Evolutionary conservation across 768 basidiomycete genomes (phyloP).

Genomic region (Mrakia hoshinonis): DNA sequence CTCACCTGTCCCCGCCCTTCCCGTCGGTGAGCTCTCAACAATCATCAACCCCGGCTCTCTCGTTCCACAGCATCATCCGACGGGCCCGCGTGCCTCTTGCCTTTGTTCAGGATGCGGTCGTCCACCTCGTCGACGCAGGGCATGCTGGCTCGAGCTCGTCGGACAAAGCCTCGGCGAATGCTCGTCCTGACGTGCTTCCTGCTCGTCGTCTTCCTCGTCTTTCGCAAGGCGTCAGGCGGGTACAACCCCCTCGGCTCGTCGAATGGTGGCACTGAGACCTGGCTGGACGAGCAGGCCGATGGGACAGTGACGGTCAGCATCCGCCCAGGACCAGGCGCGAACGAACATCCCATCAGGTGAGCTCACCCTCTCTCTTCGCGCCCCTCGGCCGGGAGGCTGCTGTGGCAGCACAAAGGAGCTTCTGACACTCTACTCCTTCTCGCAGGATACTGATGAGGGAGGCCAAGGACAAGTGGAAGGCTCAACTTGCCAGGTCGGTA

Average conservation of each 20-base stretch:
- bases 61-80: not conserved
- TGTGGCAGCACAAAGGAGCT: not conserved
- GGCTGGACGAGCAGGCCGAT: not conserved
- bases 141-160: too few relatives aligned
- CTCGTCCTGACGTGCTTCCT: not conserved
- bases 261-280: too few relatives aligned
- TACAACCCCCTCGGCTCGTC: not conserved
- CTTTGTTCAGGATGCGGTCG: not conserved
- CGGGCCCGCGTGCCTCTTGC: too few relatives aligned
- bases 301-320: not conserved
- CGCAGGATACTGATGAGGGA: too few relatives aligned
- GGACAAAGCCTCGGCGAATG: not conserved
- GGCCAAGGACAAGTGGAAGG: too few relatives aligned
- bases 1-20: too few relatives aligned
- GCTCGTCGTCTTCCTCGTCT: not conserved
- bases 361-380: not conserved
- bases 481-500: too few relatives aligned
- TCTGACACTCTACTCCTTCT: not conserved
- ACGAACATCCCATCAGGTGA: conserved; percentile 10
- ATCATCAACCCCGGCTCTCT: too few relatives aligned
- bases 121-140: not conserved
- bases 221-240: not conserved
- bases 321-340: not conserved
- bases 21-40: too few relatives aligned
- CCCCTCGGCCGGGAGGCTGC: not conserved